Conservation (phyloP, 2,329 filamentous ascomycete species). For the Diaporthe destruens region DNA sequence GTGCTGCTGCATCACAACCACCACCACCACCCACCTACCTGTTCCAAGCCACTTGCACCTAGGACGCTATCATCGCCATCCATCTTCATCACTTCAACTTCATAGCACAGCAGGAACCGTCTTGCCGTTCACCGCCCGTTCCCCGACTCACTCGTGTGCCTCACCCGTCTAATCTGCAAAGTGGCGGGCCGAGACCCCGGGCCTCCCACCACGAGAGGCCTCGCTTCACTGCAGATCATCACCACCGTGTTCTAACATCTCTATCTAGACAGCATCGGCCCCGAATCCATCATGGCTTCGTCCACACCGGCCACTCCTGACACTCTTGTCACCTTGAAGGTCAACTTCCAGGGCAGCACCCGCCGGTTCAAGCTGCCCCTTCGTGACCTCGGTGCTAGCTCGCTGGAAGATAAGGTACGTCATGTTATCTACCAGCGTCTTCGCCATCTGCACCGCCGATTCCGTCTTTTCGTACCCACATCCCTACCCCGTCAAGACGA, state of each 20-base stretch:
- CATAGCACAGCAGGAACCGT: not conserved
- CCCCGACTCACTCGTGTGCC: slow-evolving; percentile 30
- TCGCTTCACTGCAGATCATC: not conserved
- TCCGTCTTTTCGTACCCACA: slow-evolving; percentile 33
- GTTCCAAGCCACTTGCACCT: not conserved
- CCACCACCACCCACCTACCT: not conserved
- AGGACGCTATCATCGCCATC: not conserved
- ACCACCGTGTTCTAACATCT: slow-evolving; percentile 4
- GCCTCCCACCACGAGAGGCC: not conserved
- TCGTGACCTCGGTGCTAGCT: slow-evolving; percentile 80
- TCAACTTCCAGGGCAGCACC: slow-evolving; percentile 79
- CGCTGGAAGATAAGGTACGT: slow-evolving; percentile 88
- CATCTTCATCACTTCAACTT: not conserved
- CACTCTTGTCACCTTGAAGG: slow-evolving; percentile 87
- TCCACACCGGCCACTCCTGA: slow-evolving; percentile 62
- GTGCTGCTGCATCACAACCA: slow-evolving; percentile 8
- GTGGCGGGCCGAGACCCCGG: slow-evolving; percentile 13
- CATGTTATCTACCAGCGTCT: slow-evolving; percentile 40
- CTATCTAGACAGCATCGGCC: slow-evolving; percentile 12
- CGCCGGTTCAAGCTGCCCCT: slow-evolving; percentile 91
- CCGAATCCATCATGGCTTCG: slow-evolving; percentile 52
- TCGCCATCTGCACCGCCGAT: slow-evolving; percentile 29
- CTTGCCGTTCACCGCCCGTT: slow-evolving; percentile 9
- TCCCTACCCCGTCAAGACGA: not conserved
- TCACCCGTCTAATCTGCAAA: not conserved